These are phyloP conservation scores for Naganishia antarctica DNA, from an alignment of 768 basidiomycete species.

Conservation along the genomic window DNA sequence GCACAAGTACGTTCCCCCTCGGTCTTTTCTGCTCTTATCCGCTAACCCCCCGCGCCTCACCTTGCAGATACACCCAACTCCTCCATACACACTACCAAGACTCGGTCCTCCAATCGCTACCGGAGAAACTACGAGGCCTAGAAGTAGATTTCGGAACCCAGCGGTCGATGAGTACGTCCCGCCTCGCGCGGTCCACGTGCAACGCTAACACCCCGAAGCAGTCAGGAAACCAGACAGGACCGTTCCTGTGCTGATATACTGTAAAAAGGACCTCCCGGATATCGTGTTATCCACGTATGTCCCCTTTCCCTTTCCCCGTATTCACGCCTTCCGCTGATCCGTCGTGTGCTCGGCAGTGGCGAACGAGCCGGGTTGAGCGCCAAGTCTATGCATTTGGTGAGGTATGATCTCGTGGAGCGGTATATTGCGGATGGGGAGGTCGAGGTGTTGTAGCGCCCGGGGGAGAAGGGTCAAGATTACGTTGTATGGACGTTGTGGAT, in stretches of 20 bases:
- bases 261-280: conserved; percentile 60
- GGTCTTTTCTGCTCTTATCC: neutral
- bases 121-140: conserved; percentile 67
- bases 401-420: conserved; percentile 66
- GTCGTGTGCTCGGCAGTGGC: conserved; percentile 54
- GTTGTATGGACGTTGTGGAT: too few species aligned
- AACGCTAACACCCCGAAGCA: conserved; percentile 42
- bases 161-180: conserved; percentile 56
- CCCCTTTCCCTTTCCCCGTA: neutral
- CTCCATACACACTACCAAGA: conserved; percentile 70
- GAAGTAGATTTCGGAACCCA: conserved; percentile 70
- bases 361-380: conserved; percentile 67
- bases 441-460: conserved; percentile 38
- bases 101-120: conserved; percentile 78
- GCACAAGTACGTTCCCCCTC: conserved; percentile 56
- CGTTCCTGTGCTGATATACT: conserved; percentile 75
- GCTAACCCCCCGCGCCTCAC: neutral
- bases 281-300: conserved; percentile 51
- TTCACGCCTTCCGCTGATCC: neutral
- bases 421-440: conserved; percentile 48
- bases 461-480: too few species aligned
- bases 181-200: neutral
- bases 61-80: conserved; percentile 64
- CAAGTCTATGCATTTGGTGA: conserved; percentile 74
- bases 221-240: conserved; percentile 73